Evolutionary conservation across 1,139 yeast genomes (phyloP), one percentile per base, ranked within the genome.

Genomic region (Hemisphaericaspora xylanilytica): DNA sequence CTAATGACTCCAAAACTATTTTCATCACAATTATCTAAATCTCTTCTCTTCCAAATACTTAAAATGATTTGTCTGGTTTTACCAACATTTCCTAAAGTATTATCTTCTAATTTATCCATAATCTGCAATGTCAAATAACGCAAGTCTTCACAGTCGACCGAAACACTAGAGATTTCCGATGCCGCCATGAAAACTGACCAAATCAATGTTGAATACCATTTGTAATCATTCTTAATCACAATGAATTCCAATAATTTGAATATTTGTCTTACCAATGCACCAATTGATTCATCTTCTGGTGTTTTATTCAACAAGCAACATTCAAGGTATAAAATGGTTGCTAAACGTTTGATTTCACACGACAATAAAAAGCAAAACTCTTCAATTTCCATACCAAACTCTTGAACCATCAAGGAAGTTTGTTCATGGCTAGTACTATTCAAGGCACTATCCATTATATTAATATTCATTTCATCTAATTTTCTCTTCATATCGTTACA

Each of bases 21-120:
- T 32, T 55, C 58, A 39, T 55, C 58, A 21, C 50, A 45, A 35
- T 50, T 52, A 32, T 48, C 46, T 40, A 61, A 48, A 41, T 62
- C 67, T 33, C 67, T 45, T 38, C 46, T 50, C 36, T 59, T 60
- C 67, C 67, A 62, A 18, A 56, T 52, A 26, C 47, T 44, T 35
- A 49, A 32, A 3, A 62, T 48, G 4, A 57, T 50, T 8, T 52
- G 46, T 27, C 52, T 48, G 3, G 61, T 58, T 41, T 49, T 53
- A 14, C 48, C 49, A 5, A 59, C 61, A 39, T 59, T 62, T 3
- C 67, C 66, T 40, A 61, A 50, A 16, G 59, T 58, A 37, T 47
- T 47, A 17, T 38, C 32, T 33, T 59, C 61, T 16, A 62, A 47
- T 32, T 51, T 55, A 17, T 55, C 59, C 33, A 62, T 47, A 14